Conservation (phyloP, 2,329 filamentous ascomycete genomes). For the Neocucurbitaria cava region DNA sequence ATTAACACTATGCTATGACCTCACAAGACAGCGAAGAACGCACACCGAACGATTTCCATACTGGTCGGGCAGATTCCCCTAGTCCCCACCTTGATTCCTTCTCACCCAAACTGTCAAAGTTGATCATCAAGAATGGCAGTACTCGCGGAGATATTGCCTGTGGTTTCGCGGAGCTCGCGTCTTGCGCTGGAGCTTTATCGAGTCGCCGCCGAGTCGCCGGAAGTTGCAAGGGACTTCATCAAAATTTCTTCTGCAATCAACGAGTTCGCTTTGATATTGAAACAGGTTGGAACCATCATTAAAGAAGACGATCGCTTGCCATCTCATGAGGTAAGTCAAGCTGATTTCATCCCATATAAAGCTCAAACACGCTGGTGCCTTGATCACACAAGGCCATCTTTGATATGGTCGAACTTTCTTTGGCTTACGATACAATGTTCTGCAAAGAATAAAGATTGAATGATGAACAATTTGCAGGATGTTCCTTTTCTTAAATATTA, state of each 20-base stretch:
- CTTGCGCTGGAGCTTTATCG: conserved; percentile 46
- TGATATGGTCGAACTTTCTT: neutral
- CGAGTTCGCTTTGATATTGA: conserved; percentile 44
- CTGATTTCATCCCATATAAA: neutral
- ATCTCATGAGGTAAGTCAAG: conserved; percentile 40
- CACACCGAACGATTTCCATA: conserved; percentile 26
- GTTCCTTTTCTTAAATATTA: neutral
- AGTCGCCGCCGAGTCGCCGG: conserved; percentile 31
- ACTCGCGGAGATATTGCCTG: conserved; percentile 43
- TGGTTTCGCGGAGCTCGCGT: conserved; percentile 41
- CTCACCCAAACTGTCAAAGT: conserved; percentile 1
- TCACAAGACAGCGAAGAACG: conserved; percentile 26
- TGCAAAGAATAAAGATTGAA: neutral
- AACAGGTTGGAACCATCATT: conserved; percentile 48
- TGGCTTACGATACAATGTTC: neutral
- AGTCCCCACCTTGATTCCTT: conserved; percentile 13
- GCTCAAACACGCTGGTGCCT: neutral
- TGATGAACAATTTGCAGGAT: neutral
- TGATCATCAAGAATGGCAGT: conserved; percentile 27
- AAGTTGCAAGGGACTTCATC: conserved; percentile 35
- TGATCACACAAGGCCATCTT: neutral
- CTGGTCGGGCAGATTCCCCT: conserved; percentile 10
- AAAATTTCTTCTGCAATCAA: conserved; percentile 44
- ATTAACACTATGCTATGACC: conserved; percentile 32
- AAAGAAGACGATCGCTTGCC: conserved; percentile 48